phyloP scores from a whole-genome alignment of 805 yeast genomes.

The Lachancea waltii region DNA sequence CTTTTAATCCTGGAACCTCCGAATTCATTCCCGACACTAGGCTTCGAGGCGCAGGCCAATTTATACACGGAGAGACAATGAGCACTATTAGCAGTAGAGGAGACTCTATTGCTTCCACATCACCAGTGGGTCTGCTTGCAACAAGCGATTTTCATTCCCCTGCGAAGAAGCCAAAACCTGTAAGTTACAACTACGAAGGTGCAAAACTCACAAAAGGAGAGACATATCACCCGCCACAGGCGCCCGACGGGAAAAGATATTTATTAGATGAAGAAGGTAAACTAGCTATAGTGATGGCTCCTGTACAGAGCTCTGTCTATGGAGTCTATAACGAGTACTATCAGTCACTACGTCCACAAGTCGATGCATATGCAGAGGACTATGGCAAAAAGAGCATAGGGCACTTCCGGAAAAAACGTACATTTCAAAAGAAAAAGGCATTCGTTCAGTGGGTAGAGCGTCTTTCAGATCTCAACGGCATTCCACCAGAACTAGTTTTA shows the following conservation, averaged over 20 bases:
- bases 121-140: background rate
- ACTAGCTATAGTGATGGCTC: constrained; percentile 11
- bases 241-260: constrained; percentile 9
- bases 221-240: constrained; percentile 8
- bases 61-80: background rate
- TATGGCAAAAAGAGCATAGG: constrained; percentile 8
- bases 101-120: background rate
- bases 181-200: constrained; percentile 1
- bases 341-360: constrained; percentile 11
- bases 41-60: background rate
- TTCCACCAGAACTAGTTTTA: constrained; percentile 7
- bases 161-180: constrained; percentile 4
- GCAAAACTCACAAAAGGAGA: constrained; percentile 9
- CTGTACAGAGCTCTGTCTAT: constrained; percentile 11
- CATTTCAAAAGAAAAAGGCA: constrained; percentile 13
- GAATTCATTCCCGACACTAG: background rate
- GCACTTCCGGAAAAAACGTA: constrained; percentile 11
- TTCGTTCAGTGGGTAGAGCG: constrained; percentile 11
- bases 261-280: constrained; percentile 8
- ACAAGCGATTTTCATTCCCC: background rate
- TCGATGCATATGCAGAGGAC: constrained; percentile 9
- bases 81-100: background rate
- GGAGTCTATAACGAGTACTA: constrained; percentile 12
- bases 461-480: constrained; percentile 1
- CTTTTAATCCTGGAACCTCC: background rate